Base-by-base conservation (phyloP, 805 yeast genomes). In the Wickerhamomyces silvicola region DNA sequence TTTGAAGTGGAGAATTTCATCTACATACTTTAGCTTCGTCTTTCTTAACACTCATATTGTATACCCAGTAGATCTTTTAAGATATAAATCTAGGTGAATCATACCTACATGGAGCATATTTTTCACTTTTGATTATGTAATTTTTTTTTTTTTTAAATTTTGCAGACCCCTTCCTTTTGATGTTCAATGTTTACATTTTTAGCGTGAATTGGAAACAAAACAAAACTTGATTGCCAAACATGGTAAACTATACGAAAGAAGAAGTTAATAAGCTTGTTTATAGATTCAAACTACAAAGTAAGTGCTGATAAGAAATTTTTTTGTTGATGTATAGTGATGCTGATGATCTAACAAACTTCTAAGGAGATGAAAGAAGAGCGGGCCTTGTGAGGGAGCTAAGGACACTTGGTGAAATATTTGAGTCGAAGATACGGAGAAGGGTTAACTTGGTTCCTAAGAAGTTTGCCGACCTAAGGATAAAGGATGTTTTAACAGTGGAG, bases 211-310 rank as follows among this genome's bases (percentile, higher is more conserved):
- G 22, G 26, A 3, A 10, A 18, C 5, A 17, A 9, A 16, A 28
- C 9, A 16, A 22, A 24, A 10, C 8, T 10, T 10, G 19, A n/a
- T n/a, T n/a, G n/a, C n/a, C 3, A 27, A 25, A 13, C 7, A 39
- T 41, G 44, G 20, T 29, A 6, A 12, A 25, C 12, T 43, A 45
- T 19, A 45, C 50, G 4, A 19, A 18, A 4, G 35, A 28, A 0
- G 40, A 43, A 26, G 36, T 41, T 18, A 27, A 31, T 7, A 40
- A 33, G 28, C 39, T 50, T 6, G 26, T 46, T 1, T 38, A 38
- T 13, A 37, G 54, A 10, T 43, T 50, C 21, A 43, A 44, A 27
- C 27, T 40, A 8, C 54, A 50, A 13, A 38, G 55, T 50, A 22
- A 16, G 54, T 47, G 12, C 14, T 15, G 4, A n/a, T 7, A 7